Percentiles rank a stretch among this genome's conserved stretches.
phyloP scores from a whole-genome alignment of 202 grass and related monocot species.

The Dendrocalamus latiflorus region DNA sequence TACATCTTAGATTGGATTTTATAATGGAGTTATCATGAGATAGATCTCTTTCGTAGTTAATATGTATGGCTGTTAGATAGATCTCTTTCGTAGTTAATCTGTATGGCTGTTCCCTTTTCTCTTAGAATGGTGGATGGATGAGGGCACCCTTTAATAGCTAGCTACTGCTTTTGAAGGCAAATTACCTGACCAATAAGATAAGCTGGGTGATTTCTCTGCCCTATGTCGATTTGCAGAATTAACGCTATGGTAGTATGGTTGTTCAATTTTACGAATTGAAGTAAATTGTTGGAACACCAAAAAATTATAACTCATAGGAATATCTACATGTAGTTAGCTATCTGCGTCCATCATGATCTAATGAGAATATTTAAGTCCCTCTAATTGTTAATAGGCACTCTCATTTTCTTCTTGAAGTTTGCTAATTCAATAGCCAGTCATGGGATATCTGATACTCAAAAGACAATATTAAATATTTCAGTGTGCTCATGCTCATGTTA shows the following conservation, averaged over 20 bases:
- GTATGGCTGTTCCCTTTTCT: constrained; percentile 23
- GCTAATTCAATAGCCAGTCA: not conserved
- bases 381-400: not conserved
- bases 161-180: not conserved
- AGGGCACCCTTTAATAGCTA: not conserved
- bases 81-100: not conserved
- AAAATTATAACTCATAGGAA: not conserved
- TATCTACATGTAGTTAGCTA: not conserved
- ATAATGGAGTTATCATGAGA: constrained; percentile 3
- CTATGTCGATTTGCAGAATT: not conserved
- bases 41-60: not conserved
- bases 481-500: not conserved
- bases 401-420: constrained; percentile 19
- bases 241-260: not conserved
- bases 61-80: too few relatives aligned
- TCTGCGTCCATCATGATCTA: not conserved
- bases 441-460: not conserved
- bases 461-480: not conserved
- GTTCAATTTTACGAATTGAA: not conserved
- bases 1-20: not conserved
- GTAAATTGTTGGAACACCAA: not conserved
- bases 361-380: not conserved
- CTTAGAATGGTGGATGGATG: constrained; percentile 9
- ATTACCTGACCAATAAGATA: constrained; percentile 7
- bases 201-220: not conserved